These are phyloP conservation scores for Afroboletus lepidellus DNA, from an alignment of 1,284 basidiomycete genomes.

Conservation along the genomic window DNA sequence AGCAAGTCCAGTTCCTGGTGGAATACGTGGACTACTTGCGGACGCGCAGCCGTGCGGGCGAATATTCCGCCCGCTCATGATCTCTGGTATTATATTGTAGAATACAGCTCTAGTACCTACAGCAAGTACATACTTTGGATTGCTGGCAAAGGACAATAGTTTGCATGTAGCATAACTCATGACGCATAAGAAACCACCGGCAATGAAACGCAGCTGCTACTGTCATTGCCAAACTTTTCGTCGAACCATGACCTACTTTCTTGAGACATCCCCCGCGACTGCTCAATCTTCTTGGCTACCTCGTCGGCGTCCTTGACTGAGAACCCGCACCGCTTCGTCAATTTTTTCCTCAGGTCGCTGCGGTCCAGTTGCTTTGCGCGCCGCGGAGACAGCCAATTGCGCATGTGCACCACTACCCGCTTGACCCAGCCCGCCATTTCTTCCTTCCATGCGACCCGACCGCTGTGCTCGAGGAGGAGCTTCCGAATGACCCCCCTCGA, in stretches of 20 bases:
- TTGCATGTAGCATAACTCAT: constrained; percentile 3
- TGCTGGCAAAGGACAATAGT: constrained; percentile 3
- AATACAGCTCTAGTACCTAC: constrained; percentile 5
- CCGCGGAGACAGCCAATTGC: constrained; percentile 18
- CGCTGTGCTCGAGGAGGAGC: constrained; percentile 22
- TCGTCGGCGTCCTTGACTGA: constrained; percentile 21
- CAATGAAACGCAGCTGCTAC: constrained; percentile 14
- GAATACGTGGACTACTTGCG: constrained; percentile 75
- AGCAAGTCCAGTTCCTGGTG: constrained; percentile 85
- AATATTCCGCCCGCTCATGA: not conserved
- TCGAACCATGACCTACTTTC: constrained; percentile 22
- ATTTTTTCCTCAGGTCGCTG: constrained; percentile 19
- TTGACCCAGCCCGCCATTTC: constrained; percentile 29
- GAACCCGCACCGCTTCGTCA: constrained; percentile 27
- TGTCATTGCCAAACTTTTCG: constrained; percentile 18
- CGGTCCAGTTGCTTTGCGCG: constrained; percentile 9
- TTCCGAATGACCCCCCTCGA: constrained; percentile 19
- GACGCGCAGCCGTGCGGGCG: constrained; percentile 7
- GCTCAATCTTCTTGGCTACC: constrained; percentile 23
- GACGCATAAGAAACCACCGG: constrained; percentile 13
- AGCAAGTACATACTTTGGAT: not conserved
- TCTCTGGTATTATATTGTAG: constrained; percentile 4
- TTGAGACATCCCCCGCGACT: constrained; percentile 4
- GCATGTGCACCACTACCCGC: constrained; percentile 30
- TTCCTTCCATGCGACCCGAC: constrained; percentile 23